Base-by-base conservation (phyloP, 176 grass and related monocot species). In the Pharus latifolius region DNA sequence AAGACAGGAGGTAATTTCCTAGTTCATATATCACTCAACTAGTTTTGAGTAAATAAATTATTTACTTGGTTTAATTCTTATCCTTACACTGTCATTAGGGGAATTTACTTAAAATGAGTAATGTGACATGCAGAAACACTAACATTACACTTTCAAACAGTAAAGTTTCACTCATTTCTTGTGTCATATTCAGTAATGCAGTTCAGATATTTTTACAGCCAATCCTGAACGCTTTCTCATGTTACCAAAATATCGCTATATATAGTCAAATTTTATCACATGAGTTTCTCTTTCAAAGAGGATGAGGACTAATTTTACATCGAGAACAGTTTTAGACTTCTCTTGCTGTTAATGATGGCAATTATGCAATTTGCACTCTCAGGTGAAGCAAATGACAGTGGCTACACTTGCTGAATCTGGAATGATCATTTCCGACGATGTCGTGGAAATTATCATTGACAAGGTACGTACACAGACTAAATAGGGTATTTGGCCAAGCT, bases 301-400 rank as follows among this genome's bases (percentile, higher is more conserved):
- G 19, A 38, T 65, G 32, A 25, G 19, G 5, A 17, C 11, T 15
- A 7, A 8, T 42, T n/a, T 46, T 69, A 18, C n/a, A 54, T 27
- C 19, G 35, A 38, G 40, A 12, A 65, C 26, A 0, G 2, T 52
- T 27, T 29, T 38, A 62, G n/a, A 53, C 17, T 45, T 46, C 11
- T 16, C 20, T 55, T 78, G 11, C 27, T 63, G 12, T 41, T 30
- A 38, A 41, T 66, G 4, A 52, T 41, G 25, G 43, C 45, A 14
- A 44, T 31, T 46, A 4, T 30, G 23, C 1, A 27, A 59, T 53
- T 18, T 45, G 18, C 10, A 18, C 1, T 68, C 2, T 49, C 26
- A 88, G 85, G 38, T 83, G 13, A 83, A 83, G 63, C 80, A 88
- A 70, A 83, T 83, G 85, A 52, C 83, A 50, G 84, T 62, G 13